Evolutionary conservation across 2,329 filamentous ascomycete genomes (phyloP).

Genomic region (Didymella arachidicola): DNA sequence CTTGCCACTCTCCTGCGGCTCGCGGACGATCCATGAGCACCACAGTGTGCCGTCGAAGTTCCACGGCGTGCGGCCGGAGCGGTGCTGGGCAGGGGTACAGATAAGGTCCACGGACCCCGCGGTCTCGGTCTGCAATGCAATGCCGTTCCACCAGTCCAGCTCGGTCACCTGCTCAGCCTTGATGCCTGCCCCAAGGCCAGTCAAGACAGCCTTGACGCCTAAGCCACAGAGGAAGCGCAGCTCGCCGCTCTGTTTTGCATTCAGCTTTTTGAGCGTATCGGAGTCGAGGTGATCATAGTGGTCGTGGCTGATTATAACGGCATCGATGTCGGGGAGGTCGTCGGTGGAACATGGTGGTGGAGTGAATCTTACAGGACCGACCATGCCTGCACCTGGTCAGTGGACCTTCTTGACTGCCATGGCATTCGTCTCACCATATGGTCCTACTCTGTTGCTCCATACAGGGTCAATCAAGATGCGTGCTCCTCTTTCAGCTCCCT

Average conservation of each 20-base stretch:
- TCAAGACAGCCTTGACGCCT: slow-evolving; percentile 50
- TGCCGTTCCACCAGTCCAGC: slow-evolving; percentile 61
- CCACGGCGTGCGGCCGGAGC: slow-evolving; percentile 53
- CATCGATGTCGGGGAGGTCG: slow-evolving; percentile 61
- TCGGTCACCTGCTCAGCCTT: slow-evolving; percentile 53
- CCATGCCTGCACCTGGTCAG: slow-evolving; percentile 28
- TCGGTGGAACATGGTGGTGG: slow-evolving; percentile 59
- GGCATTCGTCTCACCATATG: slow-evolving; percentile 41
- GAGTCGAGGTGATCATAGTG: slow-evolving; percentile 65
- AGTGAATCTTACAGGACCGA: slow-evolving; percentile 62
- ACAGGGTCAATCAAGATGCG: slow-evolving; percentile 63
- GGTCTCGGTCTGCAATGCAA: slow-evolving; percentile 44
- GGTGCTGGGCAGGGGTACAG: slow-evolving; percentile 59
- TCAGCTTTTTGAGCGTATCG: slow-evolving; percentile 54
- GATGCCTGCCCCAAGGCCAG: slow-evolving; percentile 51
- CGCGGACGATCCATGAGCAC: slow-evolving; percentile 58
- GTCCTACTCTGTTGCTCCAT: slow-evolving; percentile 60
- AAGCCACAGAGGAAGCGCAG: slow-evolving; percentile 56
- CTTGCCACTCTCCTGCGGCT: slow-evolving; percentile 35
- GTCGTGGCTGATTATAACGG: slow-evolving; percentile 63
- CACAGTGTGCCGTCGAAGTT: slow-evolving; percentile 55
- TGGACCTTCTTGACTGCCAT: background rate
- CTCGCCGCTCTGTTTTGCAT: slow-evolving; percentile 46
- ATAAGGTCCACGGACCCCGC: slow-evolving; percentile 53
- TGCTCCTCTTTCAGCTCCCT: slow-evolving; percentile 48